Conservation (phyloP, 441 rosid genomes). For the Pelargonium myrrhifolium region DNA sequence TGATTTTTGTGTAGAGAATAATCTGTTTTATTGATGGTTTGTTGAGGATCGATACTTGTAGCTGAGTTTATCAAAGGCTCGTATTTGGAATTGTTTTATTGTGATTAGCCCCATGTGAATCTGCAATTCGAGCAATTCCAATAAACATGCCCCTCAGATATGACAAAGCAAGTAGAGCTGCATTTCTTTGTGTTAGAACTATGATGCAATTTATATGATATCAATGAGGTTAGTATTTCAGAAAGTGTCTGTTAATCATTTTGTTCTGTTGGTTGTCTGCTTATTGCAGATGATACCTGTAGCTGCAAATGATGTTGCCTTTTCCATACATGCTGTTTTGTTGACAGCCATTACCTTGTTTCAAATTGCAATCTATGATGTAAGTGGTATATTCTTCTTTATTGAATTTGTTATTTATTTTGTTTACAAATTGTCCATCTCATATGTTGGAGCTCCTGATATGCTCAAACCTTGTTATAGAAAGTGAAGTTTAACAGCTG, state of each 20-base stretch:
- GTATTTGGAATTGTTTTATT: too few relatives aligned
- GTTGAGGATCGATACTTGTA: too few relatives aligned
- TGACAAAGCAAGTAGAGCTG: too few relatives aligned
- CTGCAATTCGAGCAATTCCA: too few relatives aligned
- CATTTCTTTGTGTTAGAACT: too few relatives aligned
- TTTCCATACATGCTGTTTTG: slow-evolving; percentile 81
- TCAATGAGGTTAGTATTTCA: neutral
- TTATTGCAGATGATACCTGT: slow-evolving; percentile 86
- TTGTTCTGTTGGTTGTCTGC: neutral
- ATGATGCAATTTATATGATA: neutral
- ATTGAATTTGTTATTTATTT: neutral
- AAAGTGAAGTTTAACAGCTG: neutral
- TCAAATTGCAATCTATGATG: slow-evolving; percentile 76
- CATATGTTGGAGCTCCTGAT: neutral
- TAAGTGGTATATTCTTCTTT: slow-evolving; percentile 25
- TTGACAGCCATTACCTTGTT: slow-evolving; percentile 56
- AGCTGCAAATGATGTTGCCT: slow-evolving; percentile 92
- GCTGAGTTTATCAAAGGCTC: too few relatives aligned
- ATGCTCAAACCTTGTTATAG: neutral
- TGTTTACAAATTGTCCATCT: neutral
- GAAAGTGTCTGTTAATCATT: neutral
- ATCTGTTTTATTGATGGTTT: too few relatives aligned
- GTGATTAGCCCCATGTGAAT: too few relatives aligned
- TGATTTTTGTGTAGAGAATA: too few relatives aligned
- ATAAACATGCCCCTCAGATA: too few relatives aligned